Evolutionary conservation across 768 basidiomycete genomes (phyloP).

Genomic region (Rhizopogon roseolus): DNA sequence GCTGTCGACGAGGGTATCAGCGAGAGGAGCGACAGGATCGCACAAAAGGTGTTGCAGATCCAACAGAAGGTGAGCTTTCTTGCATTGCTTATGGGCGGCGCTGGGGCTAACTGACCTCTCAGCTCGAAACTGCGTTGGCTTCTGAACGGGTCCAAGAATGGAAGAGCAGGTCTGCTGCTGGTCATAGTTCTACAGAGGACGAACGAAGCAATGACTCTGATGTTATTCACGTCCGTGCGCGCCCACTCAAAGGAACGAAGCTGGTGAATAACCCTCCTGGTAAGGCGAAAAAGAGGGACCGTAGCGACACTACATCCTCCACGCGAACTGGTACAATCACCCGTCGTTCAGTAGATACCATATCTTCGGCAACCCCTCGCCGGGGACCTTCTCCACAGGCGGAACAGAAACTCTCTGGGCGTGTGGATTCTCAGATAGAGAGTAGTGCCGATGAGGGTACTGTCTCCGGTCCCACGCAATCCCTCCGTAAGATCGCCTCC

Average conservation of each 20-base stretch:
- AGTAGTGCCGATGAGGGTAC: conserved; percentile 9
- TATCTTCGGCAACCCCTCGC: conserved; percentile 17
- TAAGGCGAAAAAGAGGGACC: conserved; percentile 39
- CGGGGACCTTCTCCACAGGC: conserved; percentile 24
- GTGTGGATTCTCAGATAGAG: conserved; percentile 33
- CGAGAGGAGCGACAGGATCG: conserved; percentile 81
- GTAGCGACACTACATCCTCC: conserved; percentile 65
- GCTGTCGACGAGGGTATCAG: conserved; percentile 87
- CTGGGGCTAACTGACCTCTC: conserved; percentile 4
- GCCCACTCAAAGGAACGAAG: conserved; percentile 33
- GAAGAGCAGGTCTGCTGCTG: conserved; percentile 23
- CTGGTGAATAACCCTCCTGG: conserved; percentile 25
- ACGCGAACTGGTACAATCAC: conserved; percentile 39
- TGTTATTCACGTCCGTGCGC: conserved; percentile 34
- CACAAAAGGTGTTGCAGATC: conserved; percentile 82
- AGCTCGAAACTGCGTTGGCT: conserved; percentile 76
- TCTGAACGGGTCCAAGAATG: conserved; percentile 42
- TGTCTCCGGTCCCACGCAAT: conserved; percentile 18
- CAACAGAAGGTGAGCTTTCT: conserved; percentile 74
- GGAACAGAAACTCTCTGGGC: conserved; percentile 33
- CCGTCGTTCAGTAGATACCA: conserved; percentile 19
- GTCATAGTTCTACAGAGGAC: conserved; percentile 31
- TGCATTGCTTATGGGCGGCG: background rate
- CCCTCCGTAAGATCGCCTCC: conserved; percentile 30
- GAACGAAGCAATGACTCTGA: conserved; percentile 59